A percentile compares a stretch with the other conserved stretches of the same genome.
These are phyloP conservation scores for Colletotrichum viniferum DNA, from an alignment of 2,329 filamentous ascomycete species.

Conservation along the genomic window DNA sequence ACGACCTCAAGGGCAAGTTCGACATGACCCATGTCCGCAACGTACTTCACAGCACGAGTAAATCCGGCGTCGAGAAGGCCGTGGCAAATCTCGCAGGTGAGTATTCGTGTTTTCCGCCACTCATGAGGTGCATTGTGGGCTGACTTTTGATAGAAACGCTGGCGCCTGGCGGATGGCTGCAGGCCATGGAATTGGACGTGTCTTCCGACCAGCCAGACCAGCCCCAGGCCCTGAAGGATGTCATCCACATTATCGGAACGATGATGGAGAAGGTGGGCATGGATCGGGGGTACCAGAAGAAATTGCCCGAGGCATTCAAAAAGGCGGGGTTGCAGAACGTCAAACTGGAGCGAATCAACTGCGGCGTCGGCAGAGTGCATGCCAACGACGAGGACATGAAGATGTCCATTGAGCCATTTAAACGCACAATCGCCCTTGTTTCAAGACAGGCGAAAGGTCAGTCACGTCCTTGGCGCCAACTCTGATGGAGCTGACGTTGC, in stretches of 20 bases:
- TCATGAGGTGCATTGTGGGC: fast-evolving
- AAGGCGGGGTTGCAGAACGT: constrained; percentile 11
- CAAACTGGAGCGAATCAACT: background rate
- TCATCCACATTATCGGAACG: background rate
- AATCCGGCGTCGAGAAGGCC: background rate
- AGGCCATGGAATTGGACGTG: constrained; percentile 2
- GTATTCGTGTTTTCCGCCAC: background rate
- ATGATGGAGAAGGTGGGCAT: constrained; percentile 10
- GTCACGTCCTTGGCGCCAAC: background rate
- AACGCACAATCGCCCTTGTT: background rate
- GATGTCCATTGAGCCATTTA: background rate
- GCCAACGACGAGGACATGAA: background rate
- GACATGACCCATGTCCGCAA: constrained; percentile 18
- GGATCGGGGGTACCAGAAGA: background rate
- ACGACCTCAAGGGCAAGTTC: background rate
- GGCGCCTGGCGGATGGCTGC: constrained; percentile 19
- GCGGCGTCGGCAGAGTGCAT: background rate
- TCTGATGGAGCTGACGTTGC: background rate
- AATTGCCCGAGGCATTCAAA: background rate
- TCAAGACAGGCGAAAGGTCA: background rate
- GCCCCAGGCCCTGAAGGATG: background rate
- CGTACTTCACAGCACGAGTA: background rate
- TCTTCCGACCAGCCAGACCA: background rate
- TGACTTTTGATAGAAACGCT: background rate
- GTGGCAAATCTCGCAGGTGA: constrained; percentile 2